phyloP scores from a whole-genome alignment of 352 stramenopile species.

The Globisporangium carolinianum region DNA sequence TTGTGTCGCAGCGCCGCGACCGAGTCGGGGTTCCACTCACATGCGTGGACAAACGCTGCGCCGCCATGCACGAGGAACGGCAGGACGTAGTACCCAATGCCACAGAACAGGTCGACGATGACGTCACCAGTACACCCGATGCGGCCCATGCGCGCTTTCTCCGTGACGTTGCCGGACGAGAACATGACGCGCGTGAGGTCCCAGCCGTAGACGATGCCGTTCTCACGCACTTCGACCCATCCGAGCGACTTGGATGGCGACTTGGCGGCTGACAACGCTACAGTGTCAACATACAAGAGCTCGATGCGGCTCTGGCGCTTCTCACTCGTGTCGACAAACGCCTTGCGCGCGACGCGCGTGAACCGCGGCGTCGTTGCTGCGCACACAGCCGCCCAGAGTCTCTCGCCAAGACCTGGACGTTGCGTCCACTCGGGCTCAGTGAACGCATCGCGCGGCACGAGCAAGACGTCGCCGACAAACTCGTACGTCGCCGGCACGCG shows the following conservation, averaged over 20 bases:
- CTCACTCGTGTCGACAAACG: conserved; percentile 69
- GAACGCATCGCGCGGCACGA: conserved; percentile 65
- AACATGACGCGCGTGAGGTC: conserved; percentile 97
- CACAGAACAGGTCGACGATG: conserved; percentile 95
- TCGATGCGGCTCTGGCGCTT: conserved; percentile 79
- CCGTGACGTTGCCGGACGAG: conserved; percentile 93
- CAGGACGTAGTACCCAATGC: conserved; percentile 98
- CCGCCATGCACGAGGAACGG: conserved; percentile 91
- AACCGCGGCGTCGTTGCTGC: conserved; percentile 38
- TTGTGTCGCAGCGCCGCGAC: conserved; percentile 89
- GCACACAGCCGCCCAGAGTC: conserved; percentile 63
- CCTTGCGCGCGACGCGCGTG: conserved; percentile 73
- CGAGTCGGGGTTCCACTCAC: conserved; percentile 95
- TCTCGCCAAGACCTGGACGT: too few relatives aligned
- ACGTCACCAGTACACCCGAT: conserved; percentile 82
- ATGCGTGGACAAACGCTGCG: conserved; percentile 87
- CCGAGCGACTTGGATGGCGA: conserved; percentile 26
- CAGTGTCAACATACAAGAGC: conserved; percentile 51
- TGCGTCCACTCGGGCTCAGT: conserved; percentile 49
- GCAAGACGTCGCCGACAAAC: conserved; percentile 67
- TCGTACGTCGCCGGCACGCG: conserved; percentile 65
- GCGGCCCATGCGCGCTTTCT: conserved; percentile 92
- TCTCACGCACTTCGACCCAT: conserved; percentile 89
- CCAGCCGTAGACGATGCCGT: conserved; percentile 93
- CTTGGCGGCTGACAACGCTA: conserved; percentile 25